phyloP scores from a whole-genome alignment of 495 filamentous ascomycete genomes.

The Pyrenula massariospora region DNA sequence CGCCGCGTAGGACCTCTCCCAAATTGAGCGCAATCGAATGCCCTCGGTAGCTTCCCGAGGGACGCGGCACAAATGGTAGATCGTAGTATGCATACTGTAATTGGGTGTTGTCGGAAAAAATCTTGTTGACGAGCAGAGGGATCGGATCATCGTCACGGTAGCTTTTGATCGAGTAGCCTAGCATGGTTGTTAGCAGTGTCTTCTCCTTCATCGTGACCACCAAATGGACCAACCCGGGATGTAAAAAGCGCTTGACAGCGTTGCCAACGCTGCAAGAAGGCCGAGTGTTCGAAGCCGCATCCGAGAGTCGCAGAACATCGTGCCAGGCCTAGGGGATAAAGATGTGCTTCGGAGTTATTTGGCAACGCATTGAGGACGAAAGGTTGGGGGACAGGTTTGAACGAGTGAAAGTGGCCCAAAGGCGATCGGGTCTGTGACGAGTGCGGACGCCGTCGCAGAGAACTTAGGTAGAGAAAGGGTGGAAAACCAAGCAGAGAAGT shows the following conservation, averaged over 20 bases:
- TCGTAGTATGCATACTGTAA: conserved; percentile 91
- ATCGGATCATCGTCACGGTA: conserved; percentile 73
- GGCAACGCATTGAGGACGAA: neutral
- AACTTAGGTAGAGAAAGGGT: too few species aligned
- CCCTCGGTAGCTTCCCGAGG: conserved; percentile 59
- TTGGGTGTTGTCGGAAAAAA: conserved; percentile 86
- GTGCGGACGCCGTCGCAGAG: too few species aligned
- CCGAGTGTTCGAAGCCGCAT: neutral
- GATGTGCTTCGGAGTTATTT: neutral
- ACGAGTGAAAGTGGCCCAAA: neutral
- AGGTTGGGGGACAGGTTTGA: neutral
- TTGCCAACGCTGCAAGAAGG: neutral
- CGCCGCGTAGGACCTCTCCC: conserved; percentile 86
- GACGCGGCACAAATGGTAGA: conserved; percentile 83
- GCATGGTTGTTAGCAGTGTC: neutral
- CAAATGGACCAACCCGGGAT: neutral
- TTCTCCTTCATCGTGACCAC: conserved; percentile 8
- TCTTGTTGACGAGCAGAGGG: conserved; percentile 87
- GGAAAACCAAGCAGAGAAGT: too few species aligned
- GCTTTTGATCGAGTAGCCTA: conserved; percentile 67
- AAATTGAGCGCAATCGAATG: conserved; percentile 78
- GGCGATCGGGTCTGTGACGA: too few species aligned
- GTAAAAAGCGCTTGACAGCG: neutral
- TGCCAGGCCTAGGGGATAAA: neutral
- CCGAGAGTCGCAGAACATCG: neutral